These are phyloP conservation scores for Fusarium subtropicale DNA, from an alignment of 2,329 filamentous ascomycete genomes.

Conservation along the genomic window DNA sequence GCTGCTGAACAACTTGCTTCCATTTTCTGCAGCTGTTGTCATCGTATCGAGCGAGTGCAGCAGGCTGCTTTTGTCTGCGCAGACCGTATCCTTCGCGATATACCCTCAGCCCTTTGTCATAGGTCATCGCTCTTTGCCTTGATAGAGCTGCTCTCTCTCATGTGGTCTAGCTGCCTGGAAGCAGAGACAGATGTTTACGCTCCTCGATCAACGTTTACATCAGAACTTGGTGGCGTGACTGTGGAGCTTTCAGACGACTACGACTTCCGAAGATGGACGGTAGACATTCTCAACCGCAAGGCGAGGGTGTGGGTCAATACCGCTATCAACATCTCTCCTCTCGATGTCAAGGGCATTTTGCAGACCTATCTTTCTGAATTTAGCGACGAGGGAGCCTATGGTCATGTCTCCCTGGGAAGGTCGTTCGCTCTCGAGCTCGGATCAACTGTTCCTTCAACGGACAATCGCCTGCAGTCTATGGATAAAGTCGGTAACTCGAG, in stretches of 20 bases:
- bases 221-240: constrained; percentile 79
- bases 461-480: constrained; percentile 86
- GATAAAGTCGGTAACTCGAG: constrained; percentile 77
- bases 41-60: constrained; percentile 92
- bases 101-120: constrained; percentile 91
- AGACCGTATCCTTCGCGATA: constrained; percentile 83
- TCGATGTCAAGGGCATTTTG: constrained; percentile 93
- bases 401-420: constrained; percentile 89
- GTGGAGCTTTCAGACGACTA: constrained; percentile 97
- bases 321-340: constrained; percentile 84
- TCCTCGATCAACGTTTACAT: constrained; percentile 84
- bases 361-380: constrained; percentile 97
- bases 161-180: constrained; percentile 96
- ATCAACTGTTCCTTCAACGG: constrained; percentile 83
- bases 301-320: constrained; percentile 84
- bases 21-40: constrained; percentile 90
- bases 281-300: constrained; percentile 80
- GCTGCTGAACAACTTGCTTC: constrained; percentile 87
- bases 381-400: constrained; percentile 89
- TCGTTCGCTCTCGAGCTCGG: constrained; percentile 97
- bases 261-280: constrained; percentile 79
- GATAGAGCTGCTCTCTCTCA: constrained; percentile 88
- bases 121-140: constrained; percentile 91
- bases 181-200: constrained; percentile 94
- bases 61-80: constrained; percentile 85